Evolutionary conservation across 352 stramenopile genomes (phyloP).

Genomic region (Phytopythium oedochilum): DNA sequence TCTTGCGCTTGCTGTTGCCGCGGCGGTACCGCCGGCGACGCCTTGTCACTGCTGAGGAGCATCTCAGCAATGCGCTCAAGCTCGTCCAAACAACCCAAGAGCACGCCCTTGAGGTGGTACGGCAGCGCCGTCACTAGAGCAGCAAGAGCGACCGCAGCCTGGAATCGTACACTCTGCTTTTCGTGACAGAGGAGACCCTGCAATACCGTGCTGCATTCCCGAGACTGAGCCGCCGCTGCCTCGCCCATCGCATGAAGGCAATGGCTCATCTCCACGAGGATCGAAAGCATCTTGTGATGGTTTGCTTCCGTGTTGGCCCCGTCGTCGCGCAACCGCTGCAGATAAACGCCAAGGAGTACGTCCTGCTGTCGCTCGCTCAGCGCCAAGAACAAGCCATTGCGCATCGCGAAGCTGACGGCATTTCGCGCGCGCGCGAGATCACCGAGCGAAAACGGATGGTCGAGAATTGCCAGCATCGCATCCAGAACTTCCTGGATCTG

Average conservation of each 20-base stretch:
- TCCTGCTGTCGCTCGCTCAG: conserved; percentile 72
- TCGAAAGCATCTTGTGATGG: conserved; percentile 63
- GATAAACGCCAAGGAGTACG: conserved; percentile 48
- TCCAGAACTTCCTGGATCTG: conserved; percentile 71
- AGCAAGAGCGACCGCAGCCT: conserved; percentile 56
- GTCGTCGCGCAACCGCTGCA: conserved; percentile 46
- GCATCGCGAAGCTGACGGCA: conserved; percentile 68
- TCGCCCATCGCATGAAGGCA: conserved; percentile 69
- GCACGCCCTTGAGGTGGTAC: conserved; percentile 49
- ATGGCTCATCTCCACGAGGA: conserved; percentile 61
- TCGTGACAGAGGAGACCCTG: conserved; percentile 49
- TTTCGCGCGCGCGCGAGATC: conserved; percentile 80
- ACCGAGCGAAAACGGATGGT: conserved; percentile 63
- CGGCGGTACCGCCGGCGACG: background rate
- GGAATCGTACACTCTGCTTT: conserved; percentile 74
- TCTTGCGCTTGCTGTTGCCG: background rate
- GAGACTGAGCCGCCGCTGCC: conserved; percentile 38
- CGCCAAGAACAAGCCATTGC: conserved; percentile 50
- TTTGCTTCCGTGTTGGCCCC: conserved; percentile 26
- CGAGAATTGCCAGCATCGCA: conserved; percentile 57
- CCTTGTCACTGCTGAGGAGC: conserved; percentile 7
- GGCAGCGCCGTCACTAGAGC: conserved; percentile 64
- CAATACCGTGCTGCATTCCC: conserved; percentile 29
- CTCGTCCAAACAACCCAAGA: conserved; percentile 31
- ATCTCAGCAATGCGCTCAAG: conserved; percentile 35